Conservation (phyloP, 768 basidiomycete genomes). For the Boletus coccyginus region DNA sequence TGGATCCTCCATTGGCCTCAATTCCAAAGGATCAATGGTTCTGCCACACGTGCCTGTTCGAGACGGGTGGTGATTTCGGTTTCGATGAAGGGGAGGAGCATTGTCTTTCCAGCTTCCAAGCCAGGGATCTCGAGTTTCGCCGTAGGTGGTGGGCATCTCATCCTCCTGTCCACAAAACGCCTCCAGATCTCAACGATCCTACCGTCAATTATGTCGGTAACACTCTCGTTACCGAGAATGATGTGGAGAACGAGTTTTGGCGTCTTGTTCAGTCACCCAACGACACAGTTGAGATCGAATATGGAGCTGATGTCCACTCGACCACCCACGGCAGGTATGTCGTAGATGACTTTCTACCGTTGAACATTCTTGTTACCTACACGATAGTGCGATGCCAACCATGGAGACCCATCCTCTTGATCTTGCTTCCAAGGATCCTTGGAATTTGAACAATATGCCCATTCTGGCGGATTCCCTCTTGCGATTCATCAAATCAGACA, state of each 20-base stretch:
- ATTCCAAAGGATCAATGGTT: slow-evolving; percentile 97
- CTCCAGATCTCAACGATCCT: slow-evolving; percentile 43
- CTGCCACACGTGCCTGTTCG: slow-evolving; percentile 87
- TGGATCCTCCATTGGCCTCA: slow-evolving; percentile 80
- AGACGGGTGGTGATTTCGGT: slow-evolving; percentile 93
- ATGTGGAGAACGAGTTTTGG: slow-evolving; percentile 97
- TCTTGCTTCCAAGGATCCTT: slow-evolving; percentile 84
- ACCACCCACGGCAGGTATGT: slow-evolving; percentile 94
- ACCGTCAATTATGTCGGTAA: slow-evolving; percentile 56
- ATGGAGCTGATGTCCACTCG: slow-evolving; percentile 98
- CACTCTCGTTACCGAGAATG: slow-evolving; percentile 76
- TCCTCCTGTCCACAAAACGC: slow-evolving; percentile 42
- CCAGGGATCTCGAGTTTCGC: slow-evolving; percentile 86
- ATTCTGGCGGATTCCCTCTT: slow-evolving; percentile 90
- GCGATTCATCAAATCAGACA: slow-evolving; percentile 97
- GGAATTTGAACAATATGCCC: slow-evolving; percentile 98
- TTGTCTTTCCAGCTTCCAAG: slow-evolving; percentile 86
- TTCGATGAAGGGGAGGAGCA: slow-evolving; percentile 99
- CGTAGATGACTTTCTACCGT: slow-evolving; percentile 23
- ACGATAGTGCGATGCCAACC: slow-evolving; percentile 85
- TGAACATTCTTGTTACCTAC: slow-evolving; percentile 17
- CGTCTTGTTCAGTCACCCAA: slow-evolving; percentile 83
- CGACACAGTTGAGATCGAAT: slow-evolving; percentile 97
- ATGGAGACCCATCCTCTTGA: slow-evolving; percentile 91
- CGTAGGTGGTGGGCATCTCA: slow-evolving; percentile 85